Evolutionary conservation across 441 rosid species (phyloP), one percentile per base, ranked within the genome.

Genomic region (Viola pubescens): DNA sequence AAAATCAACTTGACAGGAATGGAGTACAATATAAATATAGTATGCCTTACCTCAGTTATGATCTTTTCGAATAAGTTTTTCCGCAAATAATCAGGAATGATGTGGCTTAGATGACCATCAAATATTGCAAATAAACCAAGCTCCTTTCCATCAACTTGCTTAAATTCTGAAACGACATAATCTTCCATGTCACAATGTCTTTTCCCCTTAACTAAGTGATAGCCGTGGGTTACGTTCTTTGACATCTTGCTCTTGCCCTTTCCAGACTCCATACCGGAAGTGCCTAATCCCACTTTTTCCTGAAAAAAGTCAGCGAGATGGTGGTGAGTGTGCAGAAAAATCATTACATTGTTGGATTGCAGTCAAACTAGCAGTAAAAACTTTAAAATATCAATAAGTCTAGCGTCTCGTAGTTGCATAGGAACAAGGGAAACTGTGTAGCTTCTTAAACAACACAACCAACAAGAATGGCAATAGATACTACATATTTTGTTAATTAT

Each of bases 101-200:
- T 72, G 46, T 84, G 85, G 81, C 98, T 85, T 10, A 88, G 69
- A 70, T 91, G 98, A 45, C 98, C 98, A 51, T 88, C 98, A 57
- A 78, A 88, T 71, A 88, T 91, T 2, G 96, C 98, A 61, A 91
- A 91, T n/a, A 91, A 75, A 11, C 98, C 96, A 49, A 91, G 94
- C 71, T 91, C 98, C 43, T 77, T 73, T 47, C 79, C 86, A 51
- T 60, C 85, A n/a, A 87, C 82, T 76, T 81, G 80, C 77, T 82
- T 87, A 70, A 88, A 88, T 50, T 87, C 74, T 3, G 96, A 85
- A 57, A 83, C 83, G 13, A 82, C 77, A 44, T 76, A 91, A 61
- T 91, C 98, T 74, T 91, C 98, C 98, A 91, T 91, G 62, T 81
- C 77, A 62, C 78, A 95, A 8, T 59, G 61, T 2, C 87, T 67